Base-by-base conservation (phyloP, 768 basidiomycete genomes). In the Tricholoma hemisulphureum region DNA sequence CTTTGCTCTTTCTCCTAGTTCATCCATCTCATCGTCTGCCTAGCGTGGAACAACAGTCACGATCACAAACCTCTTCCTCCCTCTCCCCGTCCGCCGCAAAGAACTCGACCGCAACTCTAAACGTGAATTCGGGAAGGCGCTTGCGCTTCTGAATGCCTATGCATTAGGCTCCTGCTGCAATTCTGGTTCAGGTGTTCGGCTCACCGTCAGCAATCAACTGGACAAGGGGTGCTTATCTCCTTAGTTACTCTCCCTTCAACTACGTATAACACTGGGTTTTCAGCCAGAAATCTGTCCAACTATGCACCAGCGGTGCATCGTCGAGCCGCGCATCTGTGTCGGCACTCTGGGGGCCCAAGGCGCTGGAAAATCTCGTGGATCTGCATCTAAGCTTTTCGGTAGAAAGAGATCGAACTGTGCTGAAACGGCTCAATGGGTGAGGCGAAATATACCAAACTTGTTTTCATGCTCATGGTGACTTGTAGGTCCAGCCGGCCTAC, bases 31-130 rank as follows among this genome's bases (percentile, higher is more conserved):
- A 34, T 20, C 6, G 10, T 21, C 4, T 41, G 10, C 24, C 23
- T 65, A 98, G 93, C 81, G 87, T 58, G 97, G 97, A 5, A 98
- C 96, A 0, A 95, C 95, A 0, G 81, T 95, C 18, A 75, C 76
- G 0, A 72, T 97, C 2, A 77, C 83, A 0, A 83, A 83, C 26
- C 77, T 96, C 1, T 98, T 98, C 72, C 75, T 77, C 6, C 83
- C 90, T 1, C 79, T 98, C 0, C 93, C 97, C 1, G 97, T 99
- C 6, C 83, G 96, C 4, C 80, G 93, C 6, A 95, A 95, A 69
- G 97, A 98, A 64, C 81, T 98, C 29, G 88, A 93, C 66, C 77
- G 92, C 54, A 95, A 96, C 63, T 78, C 80, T 1, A 98, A 96
- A 69, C 84, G 94, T 39, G 96, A 98, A 64, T 95, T 90, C 65